phyloP scores from a whole-genome alignment of 768 basidiomycete species.

The Russula sp. region DNA sequence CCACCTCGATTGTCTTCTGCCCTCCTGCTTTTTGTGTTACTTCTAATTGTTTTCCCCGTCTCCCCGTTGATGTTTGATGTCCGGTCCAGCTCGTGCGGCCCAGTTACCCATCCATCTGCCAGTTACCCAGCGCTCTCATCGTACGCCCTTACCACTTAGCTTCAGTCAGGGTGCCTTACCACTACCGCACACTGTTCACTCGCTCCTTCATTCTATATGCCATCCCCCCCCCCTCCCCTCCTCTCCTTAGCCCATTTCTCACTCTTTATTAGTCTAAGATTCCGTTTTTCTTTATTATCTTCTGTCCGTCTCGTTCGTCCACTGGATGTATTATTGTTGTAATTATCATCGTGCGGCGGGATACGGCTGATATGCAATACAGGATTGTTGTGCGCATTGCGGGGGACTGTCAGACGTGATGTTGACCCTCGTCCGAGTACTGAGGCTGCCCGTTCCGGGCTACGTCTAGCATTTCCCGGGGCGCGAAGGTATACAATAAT shows the following conservation, averaged over 20 bases:
- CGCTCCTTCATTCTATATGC: conserved; percentile 6
- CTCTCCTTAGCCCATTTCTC: background rate
- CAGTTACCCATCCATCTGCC: conserved; percentile 19
- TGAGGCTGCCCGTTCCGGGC: no score
- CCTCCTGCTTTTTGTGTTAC: conserved; percentile 12
- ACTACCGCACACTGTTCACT: conserved; percentile 3
- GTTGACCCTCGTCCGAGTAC: background rate
- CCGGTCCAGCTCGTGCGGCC: conserved; percentile 7
- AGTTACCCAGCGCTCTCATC: conserved; percentile 23
- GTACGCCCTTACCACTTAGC: conserved; percentile 8
- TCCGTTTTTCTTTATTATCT: conserved; percentile 2
- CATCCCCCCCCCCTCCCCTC: background rate
- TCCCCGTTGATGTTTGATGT: conserved; percentile 10
- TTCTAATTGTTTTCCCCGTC: conserved; percentile 8
- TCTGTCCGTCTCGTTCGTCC: conserved; percentile 20
- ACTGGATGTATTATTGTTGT: conserved; percentile 26
- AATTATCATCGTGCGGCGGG: conserved; percentile 21
- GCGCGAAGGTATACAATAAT: conserved; percentile 14
- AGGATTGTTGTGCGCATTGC: conserved; percentile 18
- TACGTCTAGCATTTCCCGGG: background rate
- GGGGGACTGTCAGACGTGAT: background rate
- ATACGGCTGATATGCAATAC: conserved; percentile 18
- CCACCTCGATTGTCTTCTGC: conserved; percentile 1
- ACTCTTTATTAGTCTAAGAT: conserved; percentile 17
- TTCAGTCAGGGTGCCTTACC: background rate